Evolutionary conservation across 1,139 yeast species (phyloP), one percentile per base, ranked within the genome.

Genomic region (Debaryomyces udenii): DNA sequence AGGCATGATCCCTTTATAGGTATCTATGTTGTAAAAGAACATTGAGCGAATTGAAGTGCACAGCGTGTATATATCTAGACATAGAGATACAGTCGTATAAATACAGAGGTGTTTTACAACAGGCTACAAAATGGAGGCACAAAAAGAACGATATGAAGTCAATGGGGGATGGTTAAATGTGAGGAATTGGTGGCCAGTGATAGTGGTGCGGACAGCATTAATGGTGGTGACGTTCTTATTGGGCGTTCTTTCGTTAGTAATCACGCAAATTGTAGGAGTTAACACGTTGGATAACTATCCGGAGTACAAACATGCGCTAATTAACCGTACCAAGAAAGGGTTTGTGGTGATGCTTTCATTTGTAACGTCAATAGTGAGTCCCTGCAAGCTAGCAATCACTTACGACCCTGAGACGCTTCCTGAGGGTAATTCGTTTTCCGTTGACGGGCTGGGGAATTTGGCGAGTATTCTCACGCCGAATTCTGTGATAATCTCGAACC

Each of bases 401-500:
- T 70, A 62, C 52, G 72, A 74, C 37, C 58, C 66, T 2, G 37
- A 44, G 4, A 42, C 51, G 1, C 47, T 60, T 11, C 61, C 64
- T 5, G 35, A 42, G 27, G 27, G 45, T 5, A 53, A 59, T 37
- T 43, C 46, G 9, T 60, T 60, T 37, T 49, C 44, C 9, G 52
- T 50, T 7, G 53, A 56, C 18, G 37, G 47, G 3, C 47, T 50
- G 17, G 69, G 70, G 1, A 48, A 64, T 17, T 45, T 77, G 13
- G 48, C 57, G 15, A 54, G 70, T 14, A 47, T 50, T 3, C 55
- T 81, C 13, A 61, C 69, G 9, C 74, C 76, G 7, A 73, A 83
- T 39, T 79, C 90, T 1, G 76, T 88, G 3, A 54, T 84, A 39
- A 81, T 88, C 29, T 80, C 94, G 14, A 93, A 93, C 59, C 99